Evolutionary conservation across 2,329 filamentous ascomycete species (phyloP).

Genomic region (Didymella arachidicola): DNA sequence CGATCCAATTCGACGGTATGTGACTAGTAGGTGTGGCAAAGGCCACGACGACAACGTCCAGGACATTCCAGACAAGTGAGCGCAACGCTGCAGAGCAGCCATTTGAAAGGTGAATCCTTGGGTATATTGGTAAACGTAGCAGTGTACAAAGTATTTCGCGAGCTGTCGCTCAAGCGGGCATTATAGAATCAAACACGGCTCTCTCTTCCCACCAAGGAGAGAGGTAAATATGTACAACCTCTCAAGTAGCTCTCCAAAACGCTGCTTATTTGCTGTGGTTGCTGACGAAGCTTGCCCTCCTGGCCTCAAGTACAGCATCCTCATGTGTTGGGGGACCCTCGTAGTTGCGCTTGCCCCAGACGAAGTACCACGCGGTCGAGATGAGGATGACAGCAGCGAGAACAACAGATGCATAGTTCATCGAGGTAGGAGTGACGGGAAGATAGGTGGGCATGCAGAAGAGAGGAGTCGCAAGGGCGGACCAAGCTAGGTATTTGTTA

Average conservation of each 20-base stretch:
- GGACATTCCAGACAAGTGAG: not conserved
- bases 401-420: constrained; percentile 81
- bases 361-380: constrained; percentile 71
- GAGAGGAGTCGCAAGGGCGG: constrained; percentile 71
- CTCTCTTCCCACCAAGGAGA: constrained; percentile 3
- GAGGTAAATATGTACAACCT: constrained; percentile 2
- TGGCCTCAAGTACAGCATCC: constrained; percentile 42
- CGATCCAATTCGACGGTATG: not conserved
- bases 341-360: constrained; percentile 75
- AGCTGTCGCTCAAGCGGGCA: constrained; percentile 11
- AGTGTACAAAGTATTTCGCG: constrained; percentile 7
- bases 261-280: constrained; percentile 26
- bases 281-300: constrained; percentile 43
- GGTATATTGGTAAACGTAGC: constrained; percentile 18
- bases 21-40: constrained; percentile 6
- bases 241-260: not conserved
- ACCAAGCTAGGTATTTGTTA: constrained; percentile 60
- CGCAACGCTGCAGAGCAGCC: not conserved
- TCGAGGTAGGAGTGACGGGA: constrained; percentile 65
- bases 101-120: not conserved
- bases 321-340: constrained; percentile 62
- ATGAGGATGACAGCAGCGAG: constrained; percentile 71
- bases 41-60: constrained; percentile 5
- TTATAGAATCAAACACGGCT: not conserved
- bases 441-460: constrained; percentile 75